A percentile compares a stretch with the other conserved stretches of the same genome.
phyloP scores from a whole-genome alignment of 805 yeast genomes.

The Kodamaea kaohsiungensis region DNA sequence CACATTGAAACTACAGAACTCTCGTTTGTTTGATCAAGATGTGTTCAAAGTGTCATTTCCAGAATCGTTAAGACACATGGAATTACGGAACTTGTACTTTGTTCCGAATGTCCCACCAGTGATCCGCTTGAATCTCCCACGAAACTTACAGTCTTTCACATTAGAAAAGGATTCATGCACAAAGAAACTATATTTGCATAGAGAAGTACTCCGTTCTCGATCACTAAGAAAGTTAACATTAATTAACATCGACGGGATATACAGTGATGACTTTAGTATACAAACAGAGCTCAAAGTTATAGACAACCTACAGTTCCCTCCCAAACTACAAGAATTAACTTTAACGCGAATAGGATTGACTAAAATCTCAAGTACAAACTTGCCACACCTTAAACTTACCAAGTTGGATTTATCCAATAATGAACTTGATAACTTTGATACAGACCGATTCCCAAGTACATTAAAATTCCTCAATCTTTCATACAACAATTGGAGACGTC shows the following conservation, averaged over 20 bases:
- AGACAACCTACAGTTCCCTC: background rate
- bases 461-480: background rate
- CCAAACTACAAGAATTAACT: background rate
- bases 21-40: background rate
- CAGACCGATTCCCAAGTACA: background rate
- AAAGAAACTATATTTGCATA: background rate
- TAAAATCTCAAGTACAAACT: background rate
- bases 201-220: background rate
- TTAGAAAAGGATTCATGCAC: background rate
- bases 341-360: background rate
- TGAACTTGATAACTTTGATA: background rate
- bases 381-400: background rate
- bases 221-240: background rate
- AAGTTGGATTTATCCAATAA: background rate
- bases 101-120: background rate
- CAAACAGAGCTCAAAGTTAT: background rate
- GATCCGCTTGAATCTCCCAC: background rate
- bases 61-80: background rate
- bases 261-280: background rate
- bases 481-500: background rate
- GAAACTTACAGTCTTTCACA: background rate
- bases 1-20: background rate
- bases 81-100: background rate
- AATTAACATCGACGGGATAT: conserved; percentile 1
- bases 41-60: background rate